Base-by-base conservation (phyloP, 1,139 yeast species). In the Hansenula lynferdii region DNA sequence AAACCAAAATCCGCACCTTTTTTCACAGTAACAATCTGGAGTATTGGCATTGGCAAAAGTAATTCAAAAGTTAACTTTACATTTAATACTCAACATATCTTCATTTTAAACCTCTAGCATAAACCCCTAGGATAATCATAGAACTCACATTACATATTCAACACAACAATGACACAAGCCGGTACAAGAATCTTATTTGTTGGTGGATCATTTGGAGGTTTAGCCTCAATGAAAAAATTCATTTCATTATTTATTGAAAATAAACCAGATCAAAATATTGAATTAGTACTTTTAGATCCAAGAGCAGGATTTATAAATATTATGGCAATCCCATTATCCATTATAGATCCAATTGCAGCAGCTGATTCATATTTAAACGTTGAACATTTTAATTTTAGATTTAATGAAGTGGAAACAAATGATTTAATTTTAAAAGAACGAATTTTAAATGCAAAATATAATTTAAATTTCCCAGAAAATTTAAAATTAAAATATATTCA, bases 201-300 rank as follows among this genome's bases (percentile, higher is more conserved):
- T n/a, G 80, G 80, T 6, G 78, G 77, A 1, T 68, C 78, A 0
- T 74, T 65, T 47, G 70, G 72, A n/a, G 80, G 79, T 1, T 52
- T 72, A 25, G 58, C 73, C 2, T 67, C 75, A 0, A 44, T 70
- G 9, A 62, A 63, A 31, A 58, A 67, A 17, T 56, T 72, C 38
- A 57, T 66, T 39, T 54, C 55, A 26, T 63, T 62, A 25, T 56
- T 65, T 35, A 44, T 45, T 12, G 53, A 54, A 37, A 22, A 31
- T 25, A 38, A 35, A 11, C 34, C 38, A 19, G 28, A 36, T 14
- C 14, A 39, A 6, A 16, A 21, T 2, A 54, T 50, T 4, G 28
- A 39, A 30, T 49, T 69, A 2, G 64, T 70, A 0, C 41, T 75
- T 31, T 54, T 75, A 1, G 80, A 75, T 42, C 79, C 80, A 15